These are phyloP conservation scores for Corymbia maculata DNA, from an alignment of 345 rosid species.

Conservation along the genomic window DNA sequence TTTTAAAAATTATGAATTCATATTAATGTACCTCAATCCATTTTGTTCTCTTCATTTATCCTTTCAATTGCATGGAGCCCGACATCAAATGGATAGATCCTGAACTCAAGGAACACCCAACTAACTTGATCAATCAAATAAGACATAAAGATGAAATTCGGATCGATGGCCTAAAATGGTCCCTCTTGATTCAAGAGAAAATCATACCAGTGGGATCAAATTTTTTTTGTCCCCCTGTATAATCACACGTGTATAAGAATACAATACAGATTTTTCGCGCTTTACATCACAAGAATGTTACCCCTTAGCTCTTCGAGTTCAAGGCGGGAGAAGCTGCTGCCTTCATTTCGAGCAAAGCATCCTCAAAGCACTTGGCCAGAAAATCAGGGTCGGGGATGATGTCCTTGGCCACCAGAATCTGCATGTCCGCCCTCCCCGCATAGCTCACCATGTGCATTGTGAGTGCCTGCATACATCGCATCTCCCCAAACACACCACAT, in stretches of 20 bases:
- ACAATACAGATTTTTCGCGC: neutral
- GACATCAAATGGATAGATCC: neutral
- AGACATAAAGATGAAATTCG: neutral
- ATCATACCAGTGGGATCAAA: neutral
- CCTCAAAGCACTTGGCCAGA: constrained; percentile 52
- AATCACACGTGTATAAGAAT: neutral
- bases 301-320: neutral
- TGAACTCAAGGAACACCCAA: fast-evolving
- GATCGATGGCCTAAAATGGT: neutral
- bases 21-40: neutral
- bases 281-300: neutral
- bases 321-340: constrained; percentile 14
- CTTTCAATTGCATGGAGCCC: neutral
- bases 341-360: constrained; percentile 47
- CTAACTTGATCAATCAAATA: neutral
- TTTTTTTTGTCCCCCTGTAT: neutral
- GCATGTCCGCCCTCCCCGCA: constrained; percentile 51
- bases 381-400: constrained; percentile 55
- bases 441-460: constrained; percentile 72
- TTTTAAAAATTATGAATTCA: neutral
- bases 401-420: constrained; percentile 50
- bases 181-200: neutral
- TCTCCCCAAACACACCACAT: too few species aligned
- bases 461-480: neutral
- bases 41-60: neutral